Evolutionary conservation across 768 basidiomycete species (phyloP), one percentile per base, ranked within the genome.

Genomic region (Amanita brunnescens): DNA sequence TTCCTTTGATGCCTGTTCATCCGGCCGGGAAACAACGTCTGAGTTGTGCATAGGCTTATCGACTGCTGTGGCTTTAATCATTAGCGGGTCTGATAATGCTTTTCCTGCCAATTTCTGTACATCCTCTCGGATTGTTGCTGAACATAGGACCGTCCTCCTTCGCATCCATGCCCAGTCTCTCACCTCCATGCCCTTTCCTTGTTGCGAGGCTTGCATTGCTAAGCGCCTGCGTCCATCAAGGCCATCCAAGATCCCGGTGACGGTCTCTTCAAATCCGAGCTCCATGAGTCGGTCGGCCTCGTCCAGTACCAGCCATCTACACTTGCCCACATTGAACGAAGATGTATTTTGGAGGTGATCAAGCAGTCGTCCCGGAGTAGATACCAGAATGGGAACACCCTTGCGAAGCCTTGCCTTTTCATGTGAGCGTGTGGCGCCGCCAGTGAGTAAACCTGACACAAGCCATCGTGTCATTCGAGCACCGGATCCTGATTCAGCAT

Each of bases 251-350:
- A 98, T 96, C 1, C 91, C 92, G 51, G 78, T 80, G 59, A 99
- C 87, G 0, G 92, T 91, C 62, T 98, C 93, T 64, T 96, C 94
- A 56, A 99, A 99, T 0, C 96, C 96, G 38, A 98, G 80, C 56
- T 98, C 94, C 94, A 98, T 98, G 46, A 99, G 70, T 37, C 93
- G 77, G 67, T 99, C 96, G 5, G 95, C 94, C 70, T 99, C 96
- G 62, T 99, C 96, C 21, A 98, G 80, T 7, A 99, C 84, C 26
- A 99, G 75, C 92, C 95, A 99, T 42, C 90, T 81, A 64, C 90
- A 91, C 69, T 94, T 95, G 47, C 87, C 92, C 50, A 94, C 79
- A 54, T 93, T 85, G 68, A 99, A 91, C 0, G 91, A 85, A 0
- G 88, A 80, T 0, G 96, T 98, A 60, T 95, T 94, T 65, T 98